Conservation (phyloP, 768 basidiomycete species). For the Bullera alba region DNA sequence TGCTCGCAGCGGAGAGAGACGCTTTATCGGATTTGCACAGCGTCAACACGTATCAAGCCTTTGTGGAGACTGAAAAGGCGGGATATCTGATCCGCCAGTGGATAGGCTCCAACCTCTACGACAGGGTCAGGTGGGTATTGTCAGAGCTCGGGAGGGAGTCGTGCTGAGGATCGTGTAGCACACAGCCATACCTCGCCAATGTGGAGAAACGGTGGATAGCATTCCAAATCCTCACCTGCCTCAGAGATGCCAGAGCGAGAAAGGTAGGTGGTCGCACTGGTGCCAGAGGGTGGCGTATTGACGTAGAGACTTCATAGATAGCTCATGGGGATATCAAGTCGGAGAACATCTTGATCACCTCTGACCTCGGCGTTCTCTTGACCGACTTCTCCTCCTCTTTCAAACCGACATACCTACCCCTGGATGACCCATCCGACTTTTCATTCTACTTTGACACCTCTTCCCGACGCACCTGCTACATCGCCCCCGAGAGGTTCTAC, state of each 20-base stretch:
- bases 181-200: constrained; percentile 81
- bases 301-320: too few species aligned
- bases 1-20: constrained; percentile 68
- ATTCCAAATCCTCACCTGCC: constrained; percentile 79
- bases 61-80: constrained; percentile 91
- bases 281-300: background rate
- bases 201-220: constrained; percentile 98
- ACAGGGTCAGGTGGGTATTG: constrained; percentile 77
- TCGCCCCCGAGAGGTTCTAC: constrained; percentile 94
- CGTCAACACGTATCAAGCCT: constrained; percentile 78
- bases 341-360: constrained; percentile 91
- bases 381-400: constrained; percentile 85
- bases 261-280: constrained; percentile 52
- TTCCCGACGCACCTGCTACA: constrained; percentile 84
- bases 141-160: constrained; percentile 3
- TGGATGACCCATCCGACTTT: constrained; percentile 95
- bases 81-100: constrained; percentile 93
- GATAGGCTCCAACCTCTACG: constrained; percentile 88
- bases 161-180: constrained; percentile 52
- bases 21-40: constrained; percentile 76
- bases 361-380: constrained; percentile 91
- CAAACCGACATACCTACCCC: constrained; percentile 90
- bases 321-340: constrained; percentile 97
- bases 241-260: constrained; percentile 72
- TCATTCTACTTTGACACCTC: constrained; percentile 97